A percentile compares a stretch with the other conserved stretches of the same genome.
phyloP scores from a whole-genome alignment of 352 stramenopile species.

The Blastocystis hominis region DNA sequence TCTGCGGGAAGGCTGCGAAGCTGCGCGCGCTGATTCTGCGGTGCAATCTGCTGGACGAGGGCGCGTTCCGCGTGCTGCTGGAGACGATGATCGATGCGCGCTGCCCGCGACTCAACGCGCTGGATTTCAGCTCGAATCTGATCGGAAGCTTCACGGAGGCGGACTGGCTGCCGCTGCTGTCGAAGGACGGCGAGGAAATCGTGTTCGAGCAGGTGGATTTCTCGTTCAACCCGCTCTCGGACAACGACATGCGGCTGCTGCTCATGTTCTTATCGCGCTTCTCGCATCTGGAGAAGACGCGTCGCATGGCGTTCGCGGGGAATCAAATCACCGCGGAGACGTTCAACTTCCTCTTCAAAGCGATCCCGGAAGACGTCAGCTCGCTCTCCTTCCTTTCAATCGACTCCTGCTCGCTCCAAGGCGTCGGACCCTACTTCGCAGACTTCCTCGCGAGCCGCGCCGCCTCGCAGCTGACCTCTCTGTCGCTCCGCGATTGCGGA shows the following conservation, averaged over 20 bases:
- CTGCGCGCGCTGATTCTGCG: not conserved
- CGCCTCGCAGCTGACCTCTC: not conserved
- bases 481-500: constrained; percentile 41
- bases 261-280: constrained; percentile 45
- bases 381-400: not conserved
- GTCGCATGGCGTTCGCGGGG: not conserved
- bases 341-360: constrained; percentile 27
- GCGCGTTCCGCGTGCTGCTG: not conserved
- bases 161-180: not conserved
- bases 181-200: not conserved
- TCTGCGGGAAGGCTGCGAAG: not conserved
- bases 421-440: not conserved
- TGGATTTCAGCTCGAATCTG: constrained; percentile 46
- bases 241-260: constrained; percentile 33
- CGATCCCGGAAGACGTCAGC: not conserved
- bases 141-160: constrained; percentile 13
- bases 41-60: constrained; percentile 26
- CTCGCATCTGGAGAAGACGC: not conserved
- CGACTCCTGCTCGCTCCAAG: constrained; percentile 7
- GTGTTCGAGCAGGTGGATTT: constrained; percentile 39
- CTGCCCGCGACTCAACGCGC: not conserved
- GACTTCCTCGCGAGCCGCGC: not conserved
- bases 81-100: not conserved
- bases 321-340: constrained; percentile 26
- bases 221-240: constrained; percentile 26